Conservation (phyloP, 192 early-diverging fungal genomes). For the Piromyces sp. region DNA sequence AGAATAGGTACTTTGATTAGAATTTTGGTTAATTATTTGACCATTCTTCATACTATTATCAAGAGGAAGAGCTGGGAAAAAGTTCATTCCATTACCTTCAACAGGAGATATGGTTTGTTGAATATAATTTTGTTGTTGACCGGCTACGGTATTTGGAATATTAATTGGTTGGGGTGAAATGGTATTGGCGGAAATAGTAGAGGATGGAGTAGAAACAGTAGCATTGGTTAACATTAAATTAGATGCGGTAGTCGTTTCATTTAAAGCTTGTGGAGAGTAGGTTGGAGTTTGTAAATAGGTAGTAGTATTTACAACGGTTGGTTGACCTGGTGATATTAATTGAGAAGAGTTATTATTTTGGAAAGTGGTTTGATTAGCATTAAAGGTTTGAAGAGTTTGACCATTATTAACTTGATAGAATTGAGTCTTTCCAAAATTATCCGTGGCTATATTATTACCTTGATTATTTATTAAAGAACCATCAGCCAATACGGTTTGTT, state of each 20-base stretch:
- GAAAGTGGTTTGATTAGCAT: neutral
- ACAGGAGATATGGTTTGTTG: neutral
- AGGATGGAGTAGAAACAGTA: neutral
- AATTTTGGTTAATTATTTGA: neutral
- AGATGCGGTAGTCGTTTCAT: neutral
- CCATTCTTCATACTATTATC: neutral
- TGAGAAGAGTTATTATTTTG: neutral
- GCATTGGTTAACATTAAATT: neutral
- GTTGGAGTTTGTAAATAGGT: neutral
- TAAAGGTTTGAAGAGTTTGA: neutral
- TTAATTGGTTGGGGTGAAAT: neutral
- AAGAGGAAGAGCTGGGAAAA: neutral
- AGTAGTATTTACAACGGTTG: neutral
- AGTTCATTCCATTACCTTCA: neutral
- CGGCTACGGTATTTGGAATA: neutral
- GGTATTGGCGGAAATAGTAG: neutral
- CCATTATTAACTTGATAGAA: neutral
- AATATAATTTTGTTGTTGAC: neutral
- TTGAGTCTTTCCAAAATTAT: neutral
- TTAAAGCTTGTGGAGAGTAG: neutral
- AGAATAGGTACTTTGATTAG: neutral
- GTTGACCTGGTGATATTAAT: neutral
- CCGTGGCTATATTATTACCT: neutral
- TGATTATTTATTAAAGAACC: neutral
- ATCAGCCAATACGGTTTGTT: neutral